These are phyloP conservation scores for Pseudocercospora vitis DNA, from an alignment of 2,329 filamentous ascomycete genomes.

Conservation along the genomic window DNA sequence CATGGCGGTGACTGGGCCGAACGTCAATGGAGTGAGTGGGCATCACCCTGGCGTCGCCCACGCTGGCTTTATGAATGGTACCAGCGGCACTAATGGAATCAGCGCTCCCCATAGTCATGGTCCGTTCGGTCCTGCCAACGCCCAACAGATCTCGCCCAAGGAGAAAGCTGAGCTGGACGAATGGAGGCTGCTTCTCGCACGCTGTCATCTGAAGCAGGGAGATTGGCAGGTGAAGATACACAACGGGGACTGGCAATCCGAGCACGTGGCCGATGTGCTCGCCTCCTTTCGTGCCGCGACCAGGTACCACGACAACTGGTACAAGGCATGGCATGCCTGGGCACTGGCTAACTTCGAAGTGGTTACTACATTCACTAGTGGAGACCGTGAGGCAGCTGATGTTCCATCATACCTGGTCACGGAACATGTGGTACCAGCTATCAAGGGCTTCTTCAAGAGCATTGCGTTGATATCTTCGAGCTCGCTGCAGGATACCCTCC, in stretches of 20 bases:
- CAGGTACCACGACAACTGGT: constrained; percentile 90
- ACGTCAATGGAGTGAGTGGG: constrained; percentile 47
- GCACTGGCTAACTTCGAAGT: constrained; percentile 98
- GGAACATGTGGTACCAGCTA: constrained; percentile 89
- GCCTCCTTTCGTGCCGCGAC: constrained; percentile 90
- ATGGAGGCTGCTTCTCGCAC: constrained; percentile 73
- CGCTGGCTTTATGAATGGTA: constrained; percentile 13
- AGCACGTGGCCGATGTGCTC: constrained; percentile 82
- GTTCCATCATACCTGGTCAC: constrained; percentile 69
- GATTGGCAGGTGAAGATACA: constrained; percentile 91
- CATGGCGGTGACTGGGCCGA: neutral
- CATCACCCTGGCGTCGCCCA: neutral
- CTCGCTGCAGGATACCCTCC: constrained; percentile 90
- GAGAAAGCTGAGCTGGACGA: constrained; percentile 53
- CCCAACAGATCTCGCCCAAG: constrained; percentile 38
- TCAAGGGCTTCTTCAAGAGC: constrained; percentile 95
- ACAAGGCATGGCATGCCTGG: constrained; percentile 99
- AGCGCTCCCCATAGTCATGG: constrained; percentile 44
- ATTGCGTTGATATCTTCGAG: constrained; percentile 89
- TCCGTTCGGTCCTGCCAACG: constrained; percentile 33
- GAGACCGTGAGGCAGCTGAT: constrained; percentile 59
- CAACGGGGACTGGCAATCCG: constrained; percentile 83
- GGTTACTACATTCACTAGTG: constrained; percentile 74
- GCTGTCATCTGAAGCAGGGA: constrained; percentile 93
- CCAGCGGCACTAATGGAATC: constrained; percentile 40